Evolutionary conservation across 192 early-diverging fungal genomes (phyloP).

Genomic region (Chytriomyces sp.): DNA sequence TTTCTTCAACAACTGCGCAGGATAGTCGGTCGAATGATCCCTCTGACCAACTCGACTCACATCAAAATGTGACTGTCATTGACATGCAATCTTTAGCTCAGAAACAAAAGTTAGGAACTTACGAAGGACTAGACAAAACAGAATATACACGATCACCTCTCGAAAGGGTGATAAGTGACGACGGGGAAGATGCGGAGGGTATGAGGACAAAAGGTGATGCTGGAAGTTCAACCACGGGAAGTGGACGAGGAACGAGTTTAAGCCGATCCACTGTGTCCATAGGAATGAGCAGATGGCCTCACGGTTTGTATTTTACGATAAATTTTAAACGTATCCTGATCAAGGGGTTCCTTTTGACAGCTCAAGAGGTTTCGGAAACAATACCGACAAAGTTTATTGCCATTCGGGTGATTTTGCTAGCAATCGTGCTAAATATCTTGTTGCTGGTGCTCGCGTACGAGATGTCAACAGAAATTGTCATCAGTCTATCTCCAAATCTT

Average conservation of each 20-base stretch:
- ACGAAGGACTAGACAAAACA: conserved; percentile 4
- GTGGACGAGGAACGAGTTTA: not conserved
- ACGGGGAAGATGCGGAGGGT: not conserved
- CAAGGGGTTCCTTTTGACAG: too few relatives aligned
- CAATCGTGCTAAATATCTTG: conserved; percentile 6
- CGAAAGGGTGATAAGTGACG: too few relatives aligned
- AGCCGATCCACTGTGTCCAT: conserved; percentile 11
- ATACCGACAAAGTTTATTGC: not conserved
- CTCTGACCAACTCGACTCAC: too few relatives aligned
- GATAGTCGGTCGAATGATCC: too few relatives aligned
- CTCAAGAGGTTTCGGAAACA: conserved; percentile 22
- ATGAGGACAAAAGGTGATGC: too few relatives aligned
- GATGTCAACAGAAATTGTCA: not conserved
- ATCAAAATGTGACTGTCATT: too few relatives aligned
- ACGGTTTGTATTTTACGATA: too few relatives aligned
- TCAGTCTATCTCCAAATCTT: not conserved
- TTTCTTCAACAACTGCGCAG: too few relatives aligned
- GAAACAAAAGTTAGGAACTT: too few relatives aligned
- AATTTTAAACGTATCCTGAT: too few relatives aligned
- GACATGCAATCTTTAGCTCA: too few relatives aligned
- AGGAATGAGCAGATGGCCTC: conserved; percentile 10
- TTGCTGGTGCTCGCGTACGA: not conserved
- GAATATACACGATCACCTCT: not conserved
- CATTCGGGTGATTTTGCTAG: conserved; percentile 12
- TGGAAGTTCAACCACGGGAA: too few relatives aligned